Conservation (phyloP, 345 rosid genomes). For the Camelina neglecta region DNA sequence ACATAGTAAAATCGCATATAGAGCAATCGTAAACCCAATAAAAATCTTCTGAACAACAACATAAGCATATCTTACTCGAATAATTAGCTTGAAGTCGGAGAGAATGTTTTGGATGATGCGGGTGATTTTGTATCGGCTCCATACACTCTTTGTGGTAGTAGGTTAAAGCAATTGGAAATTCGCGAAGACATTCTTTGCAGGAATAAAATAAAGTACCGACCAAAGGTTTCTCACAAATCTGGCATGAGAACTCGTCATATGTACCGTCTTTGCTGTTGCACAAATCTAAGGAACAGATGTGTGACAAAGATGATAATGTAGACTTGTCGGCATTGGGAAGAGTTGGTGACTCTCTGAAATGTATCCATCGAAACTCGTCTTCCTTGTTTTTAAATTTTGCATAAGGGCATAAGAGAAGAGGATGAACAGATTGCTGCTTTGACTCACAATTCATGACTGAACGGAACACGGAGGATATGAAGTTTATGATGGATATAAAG, state of each 20-base stretch:
- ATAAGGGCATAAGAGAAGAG: background rate
- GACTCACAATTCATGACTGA: background rate
- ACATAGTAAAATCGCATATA: constrained; percentile 12
- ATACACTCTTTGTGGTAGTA: constrained; percentile 4
- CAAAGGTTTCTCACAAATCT: background rate
- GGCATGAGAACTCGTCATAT: background rate
- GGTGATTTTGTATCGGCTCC: constrained; percentile 1
- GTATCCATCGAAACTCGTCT: background rate
- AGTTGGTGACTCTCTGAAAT: background rate
- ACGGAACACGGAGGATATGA: background rate
- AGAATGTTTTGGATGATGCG: constrained; percentile 25
- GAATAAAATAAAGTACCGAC: background rate
- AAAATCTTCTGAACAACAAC: background rate
- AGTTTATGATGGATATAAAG: background rate
- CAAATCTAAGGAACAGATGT: background rate
- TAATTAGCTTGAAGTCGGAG: background rate
- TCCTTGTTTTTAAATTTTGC: background rate
- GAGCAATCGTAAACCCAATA: background rate
- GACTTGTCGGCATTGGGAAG: background rate
- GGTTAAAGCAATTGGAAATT: too few species aligned
- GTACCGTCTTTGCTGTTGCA: background rate
- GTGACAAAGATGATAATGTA: background rate
- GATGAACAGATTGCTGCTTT: background rate
- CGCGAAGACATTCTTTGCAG: background rate
- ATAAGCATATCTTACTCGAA: background rate